Evolutionary conservation across 257 asterid species (phyloP).

Genomic region (Solanum chmielewskii): DNA sequence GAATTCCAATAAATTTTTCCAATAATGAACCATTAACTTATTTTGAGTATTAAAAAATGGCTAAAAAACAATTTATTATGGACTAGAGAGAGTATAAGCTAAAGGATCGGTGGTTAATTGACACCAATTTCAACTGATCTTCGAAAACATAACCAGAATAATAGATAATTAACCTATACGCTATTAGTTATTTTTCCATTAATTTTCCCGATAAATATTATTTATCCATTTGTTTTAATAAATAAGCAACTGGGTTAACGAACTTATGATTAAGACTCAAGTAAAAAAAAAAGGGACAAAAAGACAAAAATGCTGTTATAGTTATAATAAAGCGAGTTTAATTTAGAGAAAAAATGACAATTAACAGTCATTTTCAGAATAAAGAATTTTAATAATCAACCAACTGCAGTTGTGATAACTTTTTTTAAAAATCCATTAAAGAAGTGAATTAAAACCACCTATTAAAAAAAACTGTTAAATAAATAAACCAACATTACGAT

Average conservation of each 20-base stretch:
- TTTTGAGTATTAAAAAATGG: no score
- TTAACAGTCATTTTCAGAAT: neutral
- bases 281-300: neutral
- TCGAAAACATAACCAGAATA: neutral
- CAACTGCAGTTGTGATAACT: neutral
- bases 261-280: neutral
- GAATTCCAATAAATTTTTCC: no score
- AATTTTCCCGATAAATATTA: neutral
- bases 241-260: neutral
- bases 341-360: neutral
- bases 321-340: neutral
- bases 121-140: neutral
- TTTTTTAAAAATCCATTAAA: neutral
- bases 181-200: neutral
- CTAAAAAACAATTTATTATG: neutral
- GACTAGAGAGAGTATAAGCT: neutral
- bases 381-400: neutral
- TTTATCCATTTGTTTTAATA: neutral
- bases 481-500: neutral
- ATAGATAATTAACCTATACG: neutral
- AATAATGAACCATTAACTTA: neutral
- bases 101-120: neutral
- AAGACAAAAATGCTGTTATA: neutral
- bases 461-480: neutral
- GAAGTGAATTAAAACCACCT: neutral